These are phyloP conservation scores for Fusarium sp. DNA, from an alignment of 2,329 filamentous ascomycete species.

Conservation along the genomic window DNA sequence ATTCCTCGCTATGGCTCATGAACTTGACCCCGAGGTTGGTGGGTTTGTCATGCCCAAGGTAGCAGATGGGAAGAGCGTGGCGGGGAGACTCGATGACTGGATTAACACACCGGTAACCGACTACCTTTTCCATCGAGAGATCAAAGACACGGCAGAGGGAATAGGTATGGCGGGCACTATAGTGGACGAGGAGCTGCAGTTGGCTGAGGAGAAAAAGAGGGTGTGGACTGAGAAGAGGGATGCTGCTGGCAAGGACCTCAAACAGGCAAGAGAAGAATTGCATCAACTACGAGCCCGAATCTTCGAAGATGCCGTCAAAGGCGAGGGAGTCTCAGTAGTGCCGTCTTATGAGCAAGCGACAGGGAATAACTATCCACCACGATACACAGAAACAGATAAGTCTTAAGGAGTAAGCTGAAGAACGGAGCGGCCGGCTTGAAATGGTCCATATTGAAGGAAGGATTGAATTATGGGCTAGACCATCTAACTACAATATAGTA, in stretches of 20 bases:
- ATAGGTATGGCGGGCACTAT: not conserved
- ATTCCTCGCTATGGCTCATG: slow-evolving; percentile 6
- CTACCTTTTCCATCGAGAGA: slow-evolving; percentile 12
- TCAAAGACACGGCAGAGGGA: slow-evolving; percentile 1
- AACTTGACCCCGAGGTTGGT: not conserved
- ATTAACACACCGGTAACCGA: slow-evolving; percentile 3
- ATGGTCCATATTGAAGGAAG: no score
- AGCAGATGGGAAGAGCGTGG: not conserved
- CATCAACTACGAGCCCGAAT: not conserved
- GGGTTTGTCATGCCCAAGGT: slow-evolving; percentile 10
- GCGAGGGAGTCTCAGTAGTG: not conserved
- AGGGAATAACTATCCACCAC: no score
- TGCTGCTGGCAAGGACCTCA: not conserved
- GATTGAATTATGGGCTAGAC: no score
- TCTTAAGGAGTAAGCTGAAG: no score
- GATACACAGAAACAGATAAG: no score
- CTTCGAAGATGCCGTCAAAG: not conserved
- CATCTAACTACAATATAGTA: no score
- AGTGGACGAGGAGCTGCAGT: not conserved
- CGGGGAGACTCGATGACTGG: slow-evolving; percentile 1
- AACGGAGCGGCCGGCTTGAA: no score
- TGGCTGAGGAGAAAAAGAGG: not conserved
- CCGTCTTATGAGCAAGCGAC: not conserved
- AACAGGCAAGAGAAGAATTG: not conserved
- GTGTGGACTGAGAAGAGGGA: not conserved